phyloP scores from a whole-genome alignment of 345 rosid species.

The Arabis alpina region DNA sequence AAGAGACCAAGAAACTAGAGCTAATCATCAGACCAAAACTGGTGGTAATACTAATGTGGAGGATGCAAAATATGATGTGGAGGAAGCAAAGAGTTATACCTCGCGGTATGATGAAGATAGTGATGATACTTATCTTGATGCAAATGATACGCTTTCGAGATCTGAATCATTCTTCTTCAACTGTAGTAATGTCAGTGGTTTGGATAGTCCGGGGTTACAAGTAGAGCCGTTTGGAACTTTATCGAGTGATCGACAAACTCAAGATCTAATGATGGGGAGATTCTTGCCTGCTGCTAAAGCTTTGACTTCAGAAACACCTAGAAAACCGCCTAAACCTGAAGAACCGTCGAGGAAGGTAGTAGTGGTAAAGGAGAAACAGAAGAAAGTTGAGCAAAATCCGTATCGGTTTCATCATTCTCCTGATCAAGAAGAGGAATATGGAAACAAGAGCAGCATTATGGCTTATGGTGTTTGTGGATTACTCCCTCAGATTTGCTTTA shows the following conservation, averaged over 20 bases:
- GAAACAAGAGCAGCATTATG: conserved; percentile 39
- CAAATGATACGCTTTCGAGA: conserved; percentile 57
- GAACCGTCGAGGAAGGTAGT: conserved; percentile 44
- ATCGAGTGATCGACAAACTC: conserved; percentile 57
- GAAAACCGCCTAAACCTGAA: conserved; percentile 52
- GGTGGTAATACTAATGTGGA: not conserved
- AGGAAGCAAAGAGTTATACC: conserved; percentile 29
- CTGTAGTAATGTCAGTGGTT: conserved; percentile 60
- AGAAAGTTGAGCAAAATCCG: conserved; percentile 37
- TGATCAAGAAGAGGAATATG: conserved; percentile 60
- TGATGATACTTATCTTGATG: conserved; percentile 57
- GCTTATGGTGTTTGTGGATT: conserved; percentile 68
- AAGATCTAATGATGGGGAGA: conserved; percentile 86
- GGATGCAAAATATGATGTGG: conserved; percentile 3
- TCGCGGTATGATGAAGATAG: conserved; percentile 43
- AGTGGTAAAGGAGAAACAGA: conserved; percentile 42
- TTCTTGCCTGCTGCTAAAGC: conserved; percentile 97
- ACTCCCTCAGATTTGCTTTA: conserved; percentile 71
- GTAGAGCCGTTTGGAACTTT: conserved; percentile 54
- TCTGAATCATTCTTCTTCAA: conserved; percentile 60
- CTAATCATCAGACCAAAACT: conserved; percentile 10
- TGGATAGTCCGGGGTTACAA: conserved; percentile 50
- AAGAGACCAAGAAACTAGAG: conserved; percentile 34
- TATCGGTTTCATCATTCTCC: conserved; percentile 36
- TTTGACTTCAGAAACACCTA: conserved; percentile 67